Evolutionary conservation across 768 basidiomycete genomes (phyloP).

Genomic region (Dioszegia hungarica): DNA sequence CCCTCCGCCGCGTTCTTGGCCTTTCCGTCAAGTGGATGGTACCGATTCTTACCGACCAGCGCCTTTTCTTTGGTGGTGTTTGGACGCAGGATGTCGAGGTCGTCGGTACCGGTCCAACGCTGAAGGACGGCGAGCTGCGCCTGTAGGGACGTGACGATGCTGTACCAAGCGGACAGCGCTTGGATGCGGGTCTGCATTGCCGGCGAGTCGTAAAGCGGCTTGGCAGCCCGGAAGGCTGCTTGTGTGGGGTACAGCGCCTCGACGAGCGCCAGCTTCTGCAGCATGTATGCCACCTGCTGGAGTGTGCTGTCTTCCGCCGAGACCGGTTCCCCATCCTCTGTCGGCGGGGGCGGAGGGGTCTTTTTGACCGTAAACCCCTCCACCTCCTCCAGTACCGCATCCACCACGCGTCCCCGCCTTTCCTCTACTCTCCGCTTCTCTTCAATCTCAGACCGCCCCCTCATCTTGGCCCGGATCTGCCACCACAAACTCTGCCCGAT

Average conservation of each 20-base stretch:
- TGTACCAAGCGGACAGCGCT: conserved; percentile 86
- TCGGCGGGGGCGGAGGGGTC: no score
- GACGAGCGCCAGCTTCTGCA: conserved; percentile 72
- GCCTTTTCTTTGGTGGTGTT: conserved; percentile 60
- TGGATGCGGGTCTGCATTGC: conserved; percentile 78
- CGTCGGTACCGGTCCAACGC: conserved; percentile 90
- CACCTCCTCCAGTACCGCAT: conserved; percentile 77
- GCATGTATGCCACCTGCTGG: conserved; percentile 51
- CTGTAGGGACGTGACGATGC: conserved; percentile 77
- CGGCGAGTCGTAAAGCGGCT: conserved; percentile 62
- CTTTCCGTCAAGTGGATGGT: conserved; percentile 39
- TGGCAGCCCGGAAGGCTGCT: conserved; percentile 73
- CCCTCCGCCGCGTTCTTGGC: conserved; percentile 18
- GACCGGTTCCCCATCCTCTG: no score
- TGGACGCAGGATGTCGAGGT: conserved; percentile 78
- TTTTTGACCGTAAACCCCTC: conserved; percentile 62
- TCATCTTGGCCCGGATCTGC: conserved; percentile 78
- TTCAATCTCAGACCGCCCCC: conserved; percentile 72
- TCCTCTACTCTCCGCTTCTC: conserved; percentile 79
- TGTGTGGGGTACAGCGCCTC: conserved; percentile 82
- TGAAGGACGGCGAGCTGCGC: conserved; percentile 74
- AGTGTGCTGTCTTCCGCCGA: no score
- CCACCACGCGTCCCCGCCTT: conserved; percentile 71
- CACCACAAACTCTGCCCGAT: conserved; percentile 63
- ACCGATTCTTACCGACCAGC: conserved; percentile 37